Evolutionary conservation across 805 yeast genomes (phyloP).

Genomic region (Lachancea meyersii): DNA sequence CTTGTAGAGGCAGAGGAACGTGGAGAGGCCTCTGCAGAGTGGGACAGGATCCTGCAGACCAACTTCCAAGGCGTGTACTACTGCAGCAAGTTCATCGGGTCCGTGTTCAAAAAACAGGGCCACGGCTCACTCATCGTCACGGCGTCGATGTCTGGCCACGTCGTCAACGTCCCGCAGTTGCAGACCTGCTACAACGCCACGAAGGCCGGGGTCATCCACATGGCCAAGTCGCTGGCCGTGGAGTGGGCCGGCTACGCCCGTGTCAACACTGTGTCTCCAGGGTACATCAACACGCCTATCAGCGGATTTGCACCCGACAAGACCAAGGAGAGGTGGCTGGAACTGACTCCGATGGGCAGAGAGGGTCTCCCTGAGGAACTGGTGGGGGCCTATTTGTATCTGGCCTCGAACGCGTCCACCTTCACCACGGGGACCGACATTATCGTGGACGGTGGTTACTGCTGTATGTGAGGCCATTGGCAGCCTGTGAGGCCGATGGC

Average conservation of each 20-base stretch:
- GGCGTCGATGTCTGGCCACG: conserved; percentile 85
- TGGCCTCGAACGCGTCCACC: conserved; percentile 75
- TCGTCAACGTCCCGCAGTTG: conserved; percentile 79
- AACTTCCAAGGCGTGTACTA: conserved; percentile 78
- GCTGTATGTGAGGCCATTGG: conserved; percentile 6
- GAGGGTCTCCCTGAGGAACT: conserved; percentile 68
- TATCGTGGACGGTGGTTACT: conserved; percentile 66
- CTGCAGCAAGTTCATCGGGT: conserved; percentile 70
- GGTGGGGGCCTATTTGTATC: conserved; percentile 71
- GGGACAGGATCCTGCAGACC: conserved; percentile 66
- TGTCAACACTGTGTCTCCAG: conserved; percentile 77
- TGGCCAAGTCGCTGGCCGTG: conserved; percentile 71
- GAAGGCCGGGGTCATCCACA: conserved; percentile 76
- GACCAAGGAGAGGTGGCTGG: conserved; percentile 38
- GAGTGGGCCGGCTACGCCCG: conserved; percentile 91
- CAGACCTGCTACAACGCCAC: conserved; percentile 85
- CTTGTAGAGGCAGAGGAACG: conserved; percentile 40
- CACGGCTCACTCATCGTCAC: conserved; percentile 76
- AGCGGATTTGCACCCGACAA: conserved; percentile 43
- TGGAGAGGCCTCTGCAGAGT: conserved; percentile 46
- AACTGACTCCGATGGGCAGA: conserved; percentile 61
- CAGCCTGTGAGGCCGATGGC: too few relatives aligned
- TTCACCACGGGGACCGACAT: conserved; percentile 77
- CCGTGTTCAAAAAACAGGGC: conserved; percentile 64
- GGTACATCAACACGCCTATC: conserved; percentile 74